phyloP scores from a whole-genome alignment of 2,329 filamentous ascomycete species.

The Colletotrichum cereale region DNA sequence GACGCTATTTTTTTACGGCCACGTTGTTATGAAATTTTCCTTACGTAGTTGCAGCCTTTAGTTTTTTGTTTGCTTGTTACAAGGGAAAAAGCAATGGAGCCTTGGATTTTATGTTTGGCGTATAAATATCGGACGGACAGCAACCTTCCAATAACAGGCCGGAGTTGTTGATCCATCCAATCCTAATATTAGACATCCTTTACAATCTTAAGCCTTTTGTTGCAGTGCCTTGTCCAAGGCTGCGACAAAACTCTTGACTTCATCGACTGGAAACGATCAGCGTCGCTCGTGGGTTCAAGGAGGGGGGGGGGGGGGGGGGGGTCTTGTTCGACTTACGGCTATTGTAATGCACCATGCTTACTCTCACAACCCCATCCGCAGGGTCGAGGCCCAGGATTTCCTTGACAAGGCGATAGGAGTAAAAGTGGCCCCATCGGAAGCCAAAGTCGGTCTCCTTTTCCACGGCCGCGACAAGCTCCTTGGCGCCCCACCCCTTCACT shows the following conservation, averaged over 20 bases:
- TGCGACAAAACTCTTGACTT: constrained; percentile 65
- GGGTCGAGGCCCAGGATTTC: constrained; percentile 69
- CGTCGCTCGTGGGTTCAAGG: background rate
- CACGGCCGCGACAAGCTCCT: constrained; percentile 71
- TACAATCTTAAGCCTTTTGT: constrained; percentile 40
- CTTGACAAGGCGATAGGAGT: constrained; percentile 72
- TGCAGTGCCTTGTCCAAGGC: constrained; percentile 63
- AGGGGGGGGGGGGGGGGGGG: background rate
- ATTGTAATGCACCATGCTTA: constrained; percentile 82
- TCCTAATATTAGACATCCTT: constrained; percentile 25
- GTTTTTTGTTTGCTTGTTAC: constrained; percentile 1
- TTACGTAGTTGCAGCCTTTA: constrained; percentile 1
- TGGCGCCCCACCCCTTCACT: constrained; percentile 67
- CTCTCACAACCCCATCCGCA: constrained; percentile 72
- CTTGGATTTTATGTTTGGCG: constrained; percentile 25
- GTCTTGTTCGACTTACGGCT: constrained; percentile 63
- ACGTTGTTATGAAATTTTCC: constrained; percentile 34
- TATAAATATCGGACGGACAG: constrained; percentile 25
- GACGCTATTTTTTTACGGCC: background rate
- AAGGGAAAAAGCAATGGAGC: constrained; percentile 29
- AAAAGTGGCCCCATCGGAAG: constrained; percentile 77
- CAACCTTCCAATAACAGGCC: background rate
- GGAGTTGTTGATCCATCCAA: constrained; percentile 24
- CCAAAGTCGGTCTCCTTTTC: constrained; percentile 71
- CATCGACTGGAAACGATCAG: constrained; percentile 60